A percentile compares a stretch with the other conserved stretches of the same genome.
Conservation (phyloP, 129 eudicot genomes). For the Deinandra increscens region DNA sequence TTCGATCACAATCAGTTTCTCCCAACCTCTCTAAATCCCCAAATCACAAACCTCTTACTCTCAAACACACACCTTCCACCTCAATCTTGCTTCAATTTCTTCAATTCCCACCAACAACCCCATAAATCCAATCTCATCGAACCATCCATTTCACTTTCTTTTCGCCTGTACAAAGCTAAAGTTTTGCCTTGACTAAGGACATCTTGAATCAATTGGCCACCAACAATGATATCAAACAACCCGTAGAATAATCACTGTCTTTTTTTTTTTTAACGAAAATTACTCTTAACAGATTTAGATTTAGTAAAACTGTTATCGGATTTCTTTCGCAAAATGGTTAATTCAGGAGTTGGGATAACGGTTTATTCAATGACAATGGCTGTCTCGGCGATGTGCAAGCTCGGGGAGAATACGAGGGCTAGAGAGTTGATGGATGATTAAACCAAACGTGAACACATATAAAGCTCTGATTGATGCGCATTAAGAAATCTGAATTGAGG, state of each 20-base stretch:
- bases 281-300: conserved; percentile 14
- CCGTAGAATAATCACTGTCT: conserved; percentile 41
- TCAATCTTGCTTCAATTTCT: conserved; percentile 60
- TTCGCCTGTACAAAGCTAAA: conserved; percentile 50
- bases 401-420: conserved; percentile 47
- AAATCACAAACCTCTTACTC: conserved; percentile 50
- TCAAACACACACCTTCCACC: conserved; percentile 60
- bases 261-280: conserved; percentile 41
- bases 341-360: conserved; percentile 53
- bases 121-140: conserved; percentile 42
- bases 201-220: conserved; percentile 41
- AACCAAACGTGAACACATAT: conserved; percentile 66
- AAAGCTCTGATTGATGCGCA: conserved; percentile 57
- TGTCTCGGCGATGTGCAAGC: conserved; percentile 62
- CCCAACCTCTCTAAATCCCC: conserved; percentile 49
- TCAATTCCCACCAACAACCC: conserved; percentile 43
- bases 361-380: conserved; percentile 76
- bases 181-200: conserved; percentile 56
- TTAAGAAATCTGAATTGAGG: conserved; percentile 41
- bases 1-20: conserved; percentile 30
- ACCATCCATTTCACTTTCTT: conserved; percentile 49
- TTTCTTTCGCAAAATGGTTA: conserved; percentile 63
- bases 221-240: conserved; percentile 37
- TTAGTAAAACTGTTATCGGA: conserved; percentile 25
- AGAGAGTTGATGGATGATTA: conserved; percentile 49